Evolutionary conservation across 805 yeast species (phyloP).

Genomic region (Myxozyma udenii): DNA sequence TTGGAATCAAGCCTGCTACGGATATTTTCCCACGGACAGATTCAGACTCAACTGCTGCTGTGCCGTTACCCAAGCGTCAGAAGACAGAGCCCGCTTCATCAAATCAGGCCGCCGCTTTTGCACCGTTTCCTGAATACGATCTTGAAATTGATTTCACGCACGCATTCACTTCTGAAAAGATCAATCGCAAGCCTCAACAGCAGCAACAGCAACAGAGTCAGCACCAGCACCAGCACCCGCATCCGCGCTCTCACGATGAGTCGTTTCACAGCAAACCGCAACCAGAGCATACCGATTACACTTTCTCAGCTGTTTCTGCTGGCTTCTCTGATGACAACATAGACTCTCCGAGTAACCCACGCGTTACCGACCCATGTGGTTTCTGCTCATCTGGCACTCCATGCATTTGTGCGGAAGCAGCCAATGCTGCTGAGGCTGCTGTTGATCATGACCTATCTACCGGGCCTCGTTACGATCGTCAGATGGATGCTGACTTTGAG

Average conservation of each 20-base stretch:
- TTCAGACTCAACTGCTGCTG: neutral
- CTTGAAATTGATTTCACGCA: conserved; percentile 29
- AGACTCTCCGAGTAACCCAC: conserved; percentile 46
- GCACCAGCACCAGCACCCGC: conserved; percentile 1
- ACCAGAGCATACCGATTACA: too few relatives aligned
- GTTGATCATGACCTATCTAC: neutral
- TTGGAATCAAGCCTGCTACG: conserved; percentile 26
- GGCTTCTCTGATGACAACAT: conserved; percentile 9
- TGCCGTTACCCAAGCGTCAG: neutral
- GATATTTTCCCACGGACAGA: conserved; percentile 19
- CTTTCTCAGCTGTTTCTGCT: conserved; percentile 13
- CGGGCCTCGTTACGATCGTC: conserved; percentile 5
- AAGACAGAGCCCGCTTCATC: neutral
- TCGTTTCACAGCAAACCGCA: too few relatives aligned
- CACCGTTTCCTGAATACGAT: conserved; percentile 14
- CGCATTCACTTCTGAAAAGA: conserved; percentile 21
- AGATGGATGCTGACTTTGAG: conserved; percentile 12
- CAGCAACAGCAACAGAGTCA: conserved; percentile 8
- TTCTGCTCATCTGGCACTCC: conserved; percentile 90
- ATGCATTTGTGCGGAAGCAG: conserved; percentile 84
- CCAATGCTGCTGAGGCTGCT: conserved; percentile 38
- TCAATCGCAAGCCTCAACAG: conserved; percentile 6
- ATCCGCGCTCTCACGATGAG: conserved; percentile 1
- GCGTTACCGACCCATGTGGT: conserved; percentile 76
- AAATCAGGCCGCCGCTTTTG: neutral